A percentile compares a stretch with the other conserved stretches of the same genome.
These are phyloP conservation scores for Gaertneriomyces semiglobifer DNA, from an alignment of 192 early-diverging fungal species.

Conservation along the genomic window DNA sequence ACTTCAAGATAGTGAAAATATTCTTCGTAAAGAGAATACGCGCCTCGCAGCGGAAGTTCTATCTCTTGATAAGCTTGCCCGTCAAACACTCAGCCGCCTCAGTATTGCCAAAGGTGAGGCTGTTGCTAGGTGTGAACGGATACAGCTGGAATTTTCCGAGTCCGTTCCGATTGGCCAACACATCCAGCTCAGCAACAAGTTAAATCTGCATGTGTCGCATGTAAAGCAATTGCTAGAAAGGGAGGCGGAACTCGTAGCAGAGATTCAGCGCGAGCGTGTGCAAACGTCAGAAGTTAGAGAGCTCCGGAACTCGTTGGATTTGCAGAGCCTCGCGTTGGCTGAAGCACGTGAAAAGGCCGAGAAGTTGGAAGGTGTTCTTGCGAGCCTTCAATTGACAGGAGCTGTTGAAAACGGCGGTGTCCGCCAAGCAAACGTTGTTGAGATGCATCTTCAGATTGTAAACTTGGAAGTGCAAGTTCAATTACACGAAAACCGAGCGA, in stretches of 20 bases:
- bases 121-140: neutral
- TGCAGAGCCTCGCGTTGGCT: no score
- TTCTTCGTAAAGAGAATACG: constrained; percentile 36
- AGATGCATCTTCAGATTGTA: constrained; percentile 9
- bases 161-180: constrained; percentile 40
- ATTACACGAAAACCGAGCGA: constrained; percentile 37
- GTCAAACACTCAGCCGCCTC: constrained; percentile 35
- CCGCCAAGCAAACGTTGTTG: neutral
- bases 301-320: no score
- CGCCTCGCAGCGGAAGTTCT: constrained; percentile 32
- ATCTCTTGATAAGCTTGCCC: constrained; percentile 36
- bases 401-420: neutral
- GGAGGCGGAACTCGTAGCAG: constrained; percentile 13
- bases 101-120: constrained; percentile 23
- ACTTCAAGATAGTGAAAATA: constrained; percentile 29
- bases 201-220: constrained; percentile 37
- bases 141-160: constrained; percentile 14
- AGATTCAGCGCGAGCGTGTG: neutral
- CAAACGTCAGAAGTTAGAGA: no score
- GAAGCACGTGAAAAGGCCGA: no score
- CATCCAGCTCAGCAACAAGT: constrained; percentile 25
- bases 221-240: constrained; percentile 36
- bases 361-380: neutral
- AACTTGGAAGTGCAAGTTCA: constrained; percentile 37
- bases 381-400: neutral